Percentiles rank a stretch among this genome's conserved stretches.
Conservation (phyloP, 441 rosid species). For the Pelargonium myrrhifolium region DNA sequence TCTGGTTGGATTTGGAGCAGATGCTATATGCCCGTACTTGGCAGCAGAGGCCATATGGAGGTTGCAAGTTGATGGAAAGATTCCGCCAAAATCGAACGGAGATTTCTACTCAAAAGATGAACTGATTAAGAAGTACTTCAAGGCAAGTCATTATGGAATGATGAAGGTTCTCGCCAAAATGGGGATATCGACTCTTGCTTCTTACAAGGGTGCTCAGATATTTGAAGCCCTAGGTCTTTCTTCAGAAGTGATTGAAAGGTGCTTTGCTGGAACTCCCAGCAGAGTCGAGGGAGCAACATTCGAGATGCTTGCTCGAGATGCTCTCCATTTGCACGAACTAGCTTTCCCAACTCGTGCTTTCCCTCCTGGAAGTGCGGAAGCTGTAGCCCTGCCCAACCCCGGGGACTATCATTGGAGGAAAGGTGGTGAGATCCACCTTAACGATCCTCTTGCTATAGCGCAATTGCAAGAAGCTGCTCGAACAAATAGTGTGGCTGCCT, state of each 20-base stretch:
- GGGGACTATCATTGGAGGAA: constrained; percentile 99
- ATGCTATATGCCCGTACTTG: constrained; percentile 96
- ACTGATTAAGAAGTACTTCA: constrained; percentile 86
- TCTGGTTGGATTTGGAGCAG: constrained; percentile 94
- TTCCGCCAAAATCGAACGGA: constrained; percentile 85
- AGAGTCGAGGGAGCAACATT: constrained; percentile 99
- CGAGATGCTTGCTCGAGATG: constrained; percentile 94
- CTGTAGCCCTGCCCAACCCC: constrained; percentile 86
- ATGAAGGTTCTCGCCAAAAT: constrained; percentile 99
- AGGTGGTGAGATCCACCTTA: constrained; percentile 94
- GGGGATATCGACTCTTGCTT: constrained; percentile 99
- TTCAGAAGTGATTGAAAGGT: constrained; percentile 87
- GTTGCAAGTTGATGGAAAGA: constrained; percentile 93
- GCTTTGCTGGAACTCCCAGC: constrained; percentile 99
- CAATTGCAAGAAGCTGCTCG: constrained; percentile 98
- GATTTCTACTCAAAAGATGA: constrained; percentile 80
- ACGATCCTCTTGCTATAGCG: constrained; percentile 96
- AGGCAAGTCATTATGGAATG: constrained; percentile 99
- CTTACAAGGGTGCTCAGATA: constrained; percentile 99
- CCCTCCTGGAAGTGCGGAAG: constrained; percentile 98
- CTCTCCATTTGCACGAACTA: constrained; percentile 76
- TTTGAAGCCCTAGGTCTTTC: constrained; percentile 99
- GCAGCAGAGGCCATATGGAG: constrained; percentile 85
- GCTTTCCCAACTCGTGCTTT: constrained; percentile 70
- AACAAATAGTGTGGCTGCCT: constrained; percentile 82